phyloP scores from a whole-genome alignment of 2,329 filamentous ascomycete species.

The Fusarium sp. region DNA sequence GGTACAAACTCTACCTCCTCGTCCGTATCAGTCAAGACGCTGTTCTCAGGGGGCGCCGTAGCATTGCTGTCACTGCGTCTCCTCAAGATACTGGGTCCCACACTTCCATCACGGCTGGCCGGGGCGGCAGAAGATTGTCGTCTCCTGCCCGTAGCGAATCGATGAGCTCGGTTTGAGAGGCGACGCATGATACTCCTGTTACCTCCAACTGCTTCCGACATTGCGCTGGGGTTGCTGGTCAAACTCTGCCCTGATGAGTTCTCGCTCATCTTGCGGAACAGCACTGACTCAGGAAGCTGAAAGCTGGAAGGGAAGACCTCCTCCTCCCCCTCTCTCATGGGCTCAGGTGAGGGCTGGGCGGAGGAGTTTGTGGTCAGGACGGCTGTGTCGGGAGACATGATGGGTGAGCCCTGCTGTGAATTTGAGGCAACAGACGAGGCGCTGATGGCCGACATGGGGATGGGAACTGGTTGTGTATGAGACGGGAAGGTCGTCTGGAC shows the following conservation, averaged over 20 bases:
- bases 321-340: conserved; percentile 65
- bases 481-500: conserved; percentile 60
- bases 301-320: conserved; percentile 68
- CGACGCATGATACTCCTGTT: conserved; percentile 79
- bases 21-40: conserved; percentile 61
- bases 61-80: conserved; percentile 91
- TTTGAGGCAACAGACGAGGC: conserved; percentile 67
- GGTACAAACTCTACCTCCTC: conserved; percentile 59
- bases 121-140: conserved; percentile 82
- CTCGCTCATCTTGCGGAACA: conserved; percentile 69
- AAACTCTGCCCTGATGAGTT: conserved; percentile 74
- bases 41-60: conserved; percentile 67
- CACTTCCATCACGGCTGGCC: conserved; percentile 85
- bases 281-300: conserved; percentile 79
- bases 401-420: conserved; percentile 67
- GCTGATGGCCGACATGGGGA: conserved; percentile 67
- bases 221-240: conserved; percentile 67
- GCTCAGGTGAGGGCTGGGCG: conserved; percentile 75
- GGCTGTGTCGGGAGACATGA: conserved; percentile 66
- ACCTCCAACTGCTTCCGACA: conserved; percentile 60
- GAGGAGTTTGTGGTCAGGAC: conserved; percentile 71
- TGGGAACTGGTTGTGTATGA: conserved; percentile 51
- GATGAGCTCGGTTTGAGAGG: conserved; percentile 83
- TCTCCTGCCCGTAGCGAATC: conserved; percentile 71
- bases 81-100: conserved; percentile 88